Evolutionary conservation across 345 rosid genomes (phyloP).

Genomic region (Laguncularia racemosa): DNA sequence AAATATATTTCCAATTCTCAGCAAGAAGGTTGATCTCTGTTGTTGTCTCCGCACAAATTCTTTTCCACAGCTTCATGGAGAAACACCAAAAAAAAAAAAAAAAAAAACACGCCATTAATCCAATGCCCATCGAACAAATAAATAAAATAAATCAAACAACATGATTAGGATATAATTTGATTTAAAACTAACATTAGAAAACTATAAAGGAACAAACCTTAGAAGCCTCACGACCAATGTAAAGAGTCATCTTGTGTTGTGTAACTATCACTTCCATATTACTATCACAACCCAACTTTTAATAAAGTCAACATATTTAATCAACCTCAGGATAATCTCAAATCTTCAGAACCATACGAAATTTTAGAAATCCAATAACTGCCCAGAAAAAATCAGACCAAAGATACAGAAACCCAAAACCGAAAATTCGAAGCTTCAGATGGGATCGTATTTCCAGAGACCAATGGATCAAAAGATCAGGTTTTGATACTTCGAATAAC

Average conservation of each 20-base stretch:
- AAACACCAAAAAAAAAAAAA: slow-evolving; percentile 8
- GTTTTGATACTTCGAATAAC: too few species aligned
- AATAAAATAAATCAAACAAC: too few species aligned
- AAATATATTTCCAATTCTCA: slow-evolving; percentile 86
- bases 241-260: slow-evolving; percentile 64
- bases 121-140: neutral
- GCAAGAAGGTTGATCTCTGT: slow-evolving; percentile 78
- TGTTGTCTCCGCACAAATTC: slow-evolving; percentile 67
- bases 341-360: too few species aligned
- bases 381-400: too few species aligned
- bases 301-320: slow-evolving; percentile 38
- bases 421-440: too few species aligned
- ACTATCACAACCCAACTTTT: slow-evolving; percentile 30
- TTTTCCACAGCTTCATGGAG: slow-evolving; percentile 78
- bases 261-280: slow-evolving; percentile 54
- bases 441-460: too few species aligned
- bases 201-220: slow-evolving; percentile 34
- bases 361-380: too few species aligned
- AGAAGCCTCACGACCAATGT: slow-evolving; percentile 96
- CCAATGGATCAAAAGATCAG: too few species aligned
- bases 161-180: too few species aligned
- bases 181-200: neutral
- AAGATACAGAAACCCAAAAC: too few species aligned
- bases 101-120: slow-evolving; percentile 11
- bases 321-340: slow-evolving; percentile 1